Percentiles rank a stretch among this genome's conserved stretches.
phyloP scores from a whole-genome alignment of 2,329 filamentous ascomycete genomes.

The Aureobasidium subglaciale region DNA sequence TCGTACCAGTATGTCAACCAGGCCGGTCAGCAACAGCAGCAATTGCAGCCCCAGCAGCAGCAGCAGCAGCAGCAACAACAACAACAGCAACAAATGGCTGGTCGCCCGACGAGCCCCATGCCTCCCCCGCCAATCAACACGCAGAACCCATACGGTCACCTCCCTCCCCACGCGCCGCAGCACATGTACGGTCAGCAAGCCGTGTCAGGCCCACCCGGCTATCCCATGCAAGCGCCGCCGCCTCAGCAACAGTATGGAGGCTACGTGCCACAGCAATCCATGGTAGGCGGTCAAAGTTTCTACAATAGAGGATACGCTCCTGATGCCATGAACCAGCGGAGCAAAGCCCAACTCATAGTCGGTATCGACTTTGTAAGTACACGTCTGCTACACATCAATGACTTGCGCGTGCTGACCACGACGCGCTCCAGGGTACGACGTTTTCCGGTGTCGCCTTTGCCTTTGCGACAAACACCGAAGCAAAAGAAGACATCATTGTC shows the following conservation, averaged over 20 bases:
- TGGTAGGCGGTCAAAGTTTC: conserved; percentile 14
- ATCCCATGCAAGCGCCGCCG: conserved; percentile 32
- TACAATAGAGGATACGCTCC: conserved; percentile 41
- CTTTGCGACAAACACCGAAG: conserved; percentile 91
- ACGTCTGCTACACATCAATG: neutral
- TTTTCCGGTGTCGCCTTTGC: conserved; percentile 95
- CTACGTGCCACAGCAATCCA: conserved; percentile 15
- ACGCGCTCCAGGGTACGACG: conserved; percentile 67
- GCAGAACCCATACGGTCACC: conserved; percentile 40
- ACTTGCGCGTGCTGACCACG: conserved; percentile 8
- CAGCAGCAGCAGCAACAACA: conserved; percentile 35
- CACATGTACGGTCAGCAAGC: conserved; percentile 35
- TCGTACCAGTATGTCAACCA: conserved; percentile 53
- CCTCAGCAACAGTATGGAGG: conserved; percentile 16
- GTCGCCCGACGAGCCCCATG: conserved; percentile 42
- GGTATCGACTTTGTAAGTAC: conserved; percentile 90
- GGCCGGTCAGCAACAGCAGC: conserved; percentile 31
- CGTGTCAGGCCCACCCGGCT: conserved; percentile 30
- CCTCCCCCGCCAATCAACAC: conserved; percentile 40
- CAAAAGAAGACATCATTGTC: conserved; percentile 97
- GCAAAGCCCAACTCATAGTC: conserved; percentile 95
- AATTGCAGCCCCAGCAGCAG: conserved; percentile 35
- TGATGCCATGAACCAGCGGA: conserved; percentile 79
- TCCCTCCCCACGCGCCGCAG: conserved; percentile 23
- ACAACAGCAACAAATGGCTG: conserved; percentile 37